These are phyloP conservation scores for Penicillium desertorum DNA, from an alignment of 495 filamentous ascomycete species.

Conservation along the genomic window DNA sequence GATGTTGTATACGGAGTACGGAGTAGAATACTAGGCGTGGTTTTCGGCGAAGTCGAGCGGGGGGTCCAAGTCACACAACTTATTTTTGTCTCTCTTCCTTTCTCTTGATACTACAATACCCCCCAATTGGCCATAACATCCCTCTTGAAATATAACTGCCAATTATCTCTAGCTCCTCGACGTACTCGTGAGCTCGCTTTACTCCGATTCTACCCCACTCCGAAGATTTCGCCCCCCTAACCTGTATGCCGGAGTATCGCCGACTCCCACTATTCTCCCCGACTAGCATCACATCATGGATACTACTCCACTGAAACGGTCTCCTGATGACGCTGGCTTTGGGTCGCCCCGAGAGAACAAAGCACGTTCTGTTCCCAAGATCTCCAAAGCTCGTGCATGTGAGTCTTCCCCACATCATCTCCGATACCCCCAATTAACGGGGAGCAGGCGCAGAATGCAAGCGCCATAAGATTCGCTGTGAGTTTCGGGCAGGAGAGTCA, in stretches of 20 bases:
- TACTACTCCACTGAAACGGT: conserved; percentile 42
- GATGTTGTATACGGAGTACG: neutral
- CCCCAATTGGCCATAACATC: neutral
- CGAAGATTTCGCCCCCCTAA: conserved; percentile 24
- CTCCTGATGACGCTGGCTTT: conserved; percentile 42
- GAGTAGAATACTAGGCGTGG: too few relatives aligned
- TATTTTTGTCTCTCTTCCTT: neutral
- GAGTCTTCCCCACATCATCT: conserved; percentile 27
- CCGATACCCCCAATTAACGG: conserved; percentile 2
- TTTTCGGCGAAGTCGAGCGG: conserved; percentile 9
- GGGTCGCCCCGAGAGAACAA: conserved; percentile 33
- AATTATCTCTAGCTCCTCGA: neutral
- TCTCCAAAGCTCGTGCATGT: conserved; percentile 52
- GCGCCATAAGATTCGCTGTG: conserved; percentile 50
- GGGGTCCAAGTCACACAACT: conserved; percentile 7
- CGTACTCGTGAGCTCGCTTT: neutral
- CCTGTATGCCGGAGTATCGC: conserved; percentile 39
- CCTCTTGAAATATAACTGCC: neutral
- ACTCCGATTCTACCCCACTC: conserved; percentile 14
- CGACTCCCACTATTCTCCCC: conserved; percentile 14
- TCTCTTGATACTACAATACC: neutral
- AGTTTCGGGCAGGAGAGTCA: conserved; percentile 43
- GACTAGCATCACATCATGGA: conserved; percentile 37
- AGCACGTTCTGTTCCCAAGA: conserved; percentile 33
- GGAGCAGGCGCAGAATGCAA: conserved; percentile 47